phyloP scores from a whole-genome alignment of 768 basidiomycete genomes.

The Rhizopogon vesiculosus region DNA sequence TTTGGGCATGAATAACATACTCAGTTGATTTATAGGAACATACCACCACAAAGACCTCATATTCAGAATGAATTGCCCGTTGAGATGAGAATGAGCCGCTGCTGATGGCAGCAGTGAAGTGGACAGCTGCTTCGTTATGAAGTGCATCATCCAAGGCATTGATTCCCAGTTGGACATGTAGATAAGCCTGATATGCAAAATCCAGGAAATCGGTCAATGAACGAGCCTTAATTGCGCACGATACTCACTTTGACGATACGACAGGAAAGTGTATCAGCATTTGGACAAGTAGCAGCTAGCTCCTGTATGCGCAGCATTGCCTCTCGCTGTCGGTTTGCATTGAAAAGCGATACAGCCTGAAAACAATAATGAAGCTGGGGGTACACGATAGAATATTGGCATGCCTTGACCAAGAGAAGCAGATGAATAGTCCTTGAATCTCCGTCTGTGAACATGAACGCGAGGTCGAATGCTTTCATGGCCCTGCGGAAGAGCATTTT shows the following conservation, averaged over 20 bases:
- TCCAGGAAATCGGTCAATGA: background rate
- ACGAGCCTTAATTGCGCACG: no score
- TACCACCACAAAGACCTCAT: no score
- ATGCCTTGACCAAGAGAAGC: background rate
- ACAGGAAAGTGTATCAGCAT: background rate
- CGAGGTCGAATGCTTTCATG: background rate
- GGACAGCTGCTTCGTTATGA: no score
- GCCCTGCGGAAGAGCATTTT: background rate
- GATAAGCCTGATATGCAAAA: background rate
- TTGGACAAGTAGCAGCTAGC: background rate
- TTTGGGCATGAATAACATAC: background rate
- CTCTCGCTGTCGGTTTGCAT: background rate
- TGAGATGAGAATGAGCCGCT: no score
- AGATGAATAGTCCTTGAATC: background rate
- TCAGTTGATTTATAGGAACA: no score
- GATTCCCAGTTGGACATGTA: background rate
- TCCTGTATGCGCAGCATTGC: background rate
- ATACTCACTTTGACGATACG: background rate
- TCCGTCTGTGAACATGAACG: background rate
- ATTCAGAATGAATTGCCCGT: no score
- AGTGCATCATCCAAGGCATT: background rate
- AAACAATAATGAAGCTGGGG: background rate
- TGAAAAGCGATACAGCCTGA: background rate
- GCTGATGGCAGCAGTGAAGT: no score
- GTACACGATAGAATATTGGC: background rate